These are phyloP conservation scores for Apiospora hydei DNA, from an alignment of 2,329 filamentous ascomycete genomes.

Conservation along the genomic window DNA sequence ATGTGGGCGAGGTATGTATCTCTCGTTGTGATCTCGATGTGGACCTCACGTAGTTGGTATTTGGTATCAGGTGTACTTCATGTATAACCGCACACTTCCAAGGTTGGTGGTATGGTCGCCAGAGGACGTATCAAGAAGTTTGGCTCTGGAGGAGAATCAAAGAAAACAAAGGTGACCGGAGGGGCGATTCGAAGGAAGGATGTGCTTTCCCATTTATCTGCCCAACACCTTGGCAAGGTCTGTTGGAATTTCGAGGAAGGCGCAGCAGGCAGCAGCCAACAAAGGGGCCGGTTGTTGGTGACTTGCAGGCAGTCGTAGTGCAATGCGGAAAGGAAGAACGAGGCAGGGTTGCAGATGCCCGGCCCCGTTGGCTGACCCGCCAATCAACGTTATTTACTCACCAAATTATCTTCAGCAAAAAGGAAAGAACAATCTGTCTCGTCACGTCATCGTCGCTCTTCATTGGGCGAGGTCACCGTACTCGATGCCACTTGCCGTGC, in stretches of 20 bases:
- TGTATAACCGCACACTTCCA: not conserved
- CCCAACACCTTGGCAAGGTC: not conserved
- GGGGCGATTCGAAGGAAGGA: not conserved
- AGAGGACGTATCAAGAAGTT: not conserved
- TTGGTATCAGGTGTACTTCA: too few species aligned
- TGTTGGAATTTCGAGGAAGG: not conserved
- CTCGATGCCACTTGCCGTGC: not conserved
- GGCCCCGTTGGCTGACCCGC: not conserved
- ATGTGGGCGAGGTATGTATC: not conserved
- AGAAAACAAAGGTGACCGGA: not conserved
- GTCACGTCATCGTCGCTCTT: not conserved
- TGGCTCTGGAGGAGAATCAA: not conserved
- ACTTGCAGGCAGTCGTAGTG: not conserved
- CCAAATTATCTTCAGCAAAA: not conserved
- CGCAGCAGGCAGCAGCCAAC: not conserved
- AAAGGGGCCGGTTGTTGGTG: not conserved
- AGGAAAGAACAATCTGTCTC: not conserved
- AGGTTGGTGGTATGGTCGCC: not conserved
- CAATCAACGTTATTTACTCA: not conserved
- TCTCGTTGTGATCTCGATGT: not conserved
- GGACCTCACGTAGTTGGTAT: not conserved
- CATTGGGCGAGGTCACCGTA: not conserved
- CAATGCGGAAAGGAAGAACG: not conserved
- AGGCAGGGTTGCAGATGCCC: slow-evolving; percentile 8
- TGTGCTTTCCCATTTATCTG: slow-evolving; percentile 11